A percentile compares a stretch with the other conserved stretches of the same genome.
Evolutionary conservation across 2,329 filamentous ascomycete species (phyloP).

Genomic region (Bimuria novae-zelandiae): DNA sequence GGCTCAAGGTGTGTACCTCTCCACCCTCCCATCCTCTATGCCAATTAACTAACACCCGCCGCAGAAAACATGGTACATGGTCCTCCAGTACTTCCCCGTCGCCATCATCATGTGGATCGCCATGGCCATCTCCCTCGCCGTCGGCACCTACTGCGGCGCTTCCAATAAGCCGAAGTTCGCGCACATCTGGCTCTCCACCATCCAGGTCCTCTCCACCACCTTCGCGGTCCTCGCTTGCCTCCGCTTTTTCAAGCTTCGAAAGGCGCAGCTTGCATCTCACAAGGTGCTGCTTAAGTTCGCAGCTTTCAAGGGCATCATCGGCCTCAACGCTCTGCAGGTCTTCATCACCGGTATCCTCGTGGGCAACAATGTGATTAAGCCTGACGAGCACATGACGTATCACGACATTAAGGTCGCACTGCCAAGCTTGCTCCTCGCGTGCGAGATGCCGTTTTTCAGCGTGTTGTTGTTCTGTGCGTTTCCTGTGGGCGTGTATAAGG

Average conservation of each 20-base stretch:
- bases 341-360: slow-evolving; percentile 38
- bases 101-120: slow-evolving; percentile 36
- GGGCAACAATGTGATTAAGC: slow-evolving; percentile 24
- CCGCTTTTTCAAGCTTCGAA: slow-evolving; percentile 29
- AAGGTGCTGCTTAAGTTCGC: slow-evolving; percentile 35
- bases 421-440: slow-evolving; percentile 32
- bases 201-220: slow-evolving; percentile 25
- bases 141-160: slow-evolving; percentile 33
- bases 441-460: slow-evolving; percentile 41
- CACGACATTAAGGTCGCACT: slow-evolving; percentile 34
- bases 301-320: slow-evolving; percentile 40
- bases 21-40: background rate
- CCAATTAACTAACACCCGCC: slow-evolving; percentile 5
- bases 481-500: slow-evolving; percentile 22
- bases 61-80: slow-evolving; percentile 36
- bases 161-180: slow-evolving; percentile 37
- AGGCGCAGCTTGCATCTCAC: slow-evolving; percentile 27
- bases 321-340: slow-evolving; percentile 35
- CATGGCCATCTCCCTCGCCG: slow-evolving; percentile 27
- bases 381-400: slow-evolving; percentile 34
- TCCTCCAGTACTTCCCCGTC: slow-evolving; percentile 38
- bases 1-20: slow-evolving; percentile 27
- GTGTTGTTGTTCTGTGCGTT: slow-evolving; percentile 33
- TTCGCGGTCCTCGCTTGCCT: slow-evolving; percentile 29
- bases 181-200: slow-evolving; percentile 36